Base-by-base conservation (phyloP, 495 filamentous ascomycete genomes). In the Baudoinia panamericana region DNA sequence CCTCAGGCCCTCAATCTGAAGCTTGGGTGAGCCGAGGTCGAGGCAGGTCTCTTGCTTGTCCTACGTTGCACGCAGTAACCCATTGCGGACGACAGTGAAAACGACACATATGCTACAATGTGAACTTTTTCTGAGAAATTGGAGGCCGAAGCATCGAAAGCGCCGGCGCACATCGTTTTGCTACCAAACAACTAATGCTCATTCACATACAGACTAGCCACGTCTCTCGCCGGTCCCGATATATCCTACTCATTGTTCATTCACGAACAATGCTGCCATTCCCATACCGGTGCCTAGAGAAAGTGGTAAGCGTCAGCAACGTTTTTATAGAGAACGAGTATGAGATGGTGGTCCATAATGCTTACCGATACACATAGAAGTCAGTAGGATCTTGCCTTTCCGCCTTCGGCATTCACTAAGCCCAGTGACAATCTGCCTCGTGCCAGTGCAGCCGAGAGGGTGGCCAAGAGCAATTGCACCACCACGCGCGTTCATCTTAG, bases 391-490 rank as follows among this genome's bases (percentile, higher is more conserved):
- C 53, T 61, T 62, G 48, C 57, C 58, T 54, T 60, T 60, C 46
- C 54, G 52, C 69, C 58, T 68, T 65, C 57, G 81, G 51, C 70
- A 73, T 61, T 83, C 79, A 16, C 69, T 71, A 52, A 94, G 56
- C 30, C 93, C 59, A 22, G 82, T 86, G 37, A 73, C 77, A 36
- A 84, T 63, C 72, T 88, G 78, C 45, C 87, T 67, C 31, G 83
- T 82, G 30, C 87, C 87, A 13, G 87, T 95, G 36, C 83, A 84
- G 30, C 87, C 87, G n/a, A 93, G 71, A 35, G 87, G 87, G 57
- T 95, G 87, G 15, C 87, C 87, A 18, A 95, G 68, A 36, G 87
- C 87, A 60, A 95, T 93, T 13, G 87, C 86, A 46, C 87, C 87
- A 44, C 87, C 87, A 43, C 84, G 68, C 11, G 82, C 77, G 67